Evolutionary conservation across 2,329 filamentous ascomycete species (phyloP), one percentile per base, ranked within the genome.

Genomic region (Lachnellula subtilissima): DNA sequence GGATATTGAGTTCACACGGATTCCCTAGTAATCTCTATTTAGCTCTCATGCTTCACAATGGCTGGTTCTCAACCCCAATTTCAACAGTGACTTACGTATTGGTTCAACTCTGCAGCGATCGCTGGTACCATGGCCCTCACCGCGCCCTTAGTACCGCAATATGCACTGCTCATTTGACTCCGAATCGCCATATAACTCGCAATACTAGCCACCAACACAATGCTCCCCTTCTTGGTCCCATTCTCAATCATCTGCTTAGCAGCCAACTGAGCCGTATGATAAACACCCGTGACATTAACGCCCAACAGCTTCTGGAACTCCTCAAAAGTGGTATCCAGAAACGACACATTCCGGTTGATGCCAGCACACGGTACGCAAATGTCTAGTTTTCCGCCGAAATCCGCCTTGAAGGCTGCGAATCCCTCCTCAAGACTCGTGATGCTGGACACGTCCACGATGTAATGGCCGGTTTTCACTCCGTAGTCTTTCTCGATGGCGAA

Each of bases 131-230:
- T 77, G 0, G 73, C 73, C 43, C 71, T 67, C 17, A 79, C 76
- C 0, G 76, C 76, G 0, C 76, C 76, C 61, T 78, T 79, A 0
- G 72, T 75, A 2, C 72, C 75, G 61, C 75, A 77, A 52, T 79
- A 79, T 5, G 74, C 75, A 42, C 73, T 76, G 48, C 73, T 76
- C 36, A 72, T 65, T 63, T 81, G 77, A 14, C 74, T 75, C 8
- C 75, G 71, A 17, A 80, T 75, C 0, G 78, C 78, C 60, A 80
- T 77, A 53, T 78, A 71, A 28, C 75, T 76, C 0, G 78, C 78
- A 62, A 82, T 81, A 52, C 77, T 79, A 0, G 78, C 78, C 0
- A 82, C 76, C 3, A 82, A 66, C 11, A 82, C 71, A 52, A 82
- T 81, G 55, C 78, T 79, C 0, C 79, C 78, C 52, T 73, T 73